Percentiles rank a stretch among this genome's conserved stretches.
Conservation (phyloP, 1,139 yeast species). For the Geotrichum armillariae region DNA sequence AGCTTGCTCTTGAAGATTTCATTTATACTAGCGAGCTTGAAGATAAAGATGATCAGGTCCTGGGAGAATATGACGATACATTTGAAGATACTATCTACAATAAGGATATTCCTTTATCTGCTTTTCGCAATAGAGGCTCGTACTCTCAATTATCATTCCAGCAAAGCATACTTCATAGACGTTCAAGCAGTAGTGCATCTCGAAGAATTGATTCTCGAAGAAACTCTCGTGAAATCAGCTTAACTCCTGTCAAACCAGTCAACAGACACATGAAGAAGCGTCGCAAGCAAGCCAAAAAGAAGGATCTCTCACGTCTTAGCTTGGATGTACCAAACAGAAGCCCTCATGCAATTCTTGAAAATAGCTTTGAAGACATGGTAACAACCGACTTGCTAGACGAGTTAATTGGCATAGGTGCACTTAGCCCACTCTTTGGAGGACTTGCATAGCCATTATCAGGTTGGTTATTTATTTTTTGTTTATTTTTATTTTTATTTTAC, state of each 20-base stretch:
- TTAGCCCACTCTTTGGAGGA: slow-evolving; percentile 39
- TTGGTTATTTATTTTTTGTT: not conserved
- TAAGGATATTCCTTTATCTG: slow-evolving; percentile 77
- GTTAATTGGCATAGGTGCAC: slow-evolving; percentile 39
- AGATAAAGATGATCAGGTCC: slow-evolving; percentile 55
- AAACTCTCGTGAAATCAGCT: slow-evolving; percentile 6
- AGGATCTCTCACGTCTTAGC: not conserved
- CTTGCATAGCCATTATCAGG: not conserved
- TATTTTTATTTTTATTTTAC: too few species aligned
- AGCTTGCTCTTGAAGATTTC: slow-evolving; percentile 79
- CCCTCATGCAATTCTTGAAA: not conserved
- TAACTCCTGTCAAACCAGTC: slow-evolving; percentile 14
- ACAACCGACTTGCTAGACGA: slow-evolving; percentile 38
- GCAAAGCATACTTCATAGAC: slow-evolving; percentile 11
- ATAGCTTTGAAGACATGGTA: not conserved
- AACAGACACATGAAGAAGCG: slow-evolving; percentile 14
- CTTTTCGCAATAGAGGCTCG: slow-evolving; percentile 45
- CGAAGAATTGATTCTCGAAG: not conserved
- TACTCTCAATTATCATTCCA: slow-evolving; percentile 13
- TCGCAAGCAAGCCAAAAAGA: slow-evolving; percentile 10
- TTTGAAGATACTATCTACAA: slow-evolving; percentile 33
- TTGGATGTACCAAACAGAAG: not conserved
- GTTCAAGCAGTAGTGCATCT: not conserved
- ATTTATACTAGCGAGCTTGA: slow-evolving; percentile 87
- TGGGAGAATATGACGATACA: not conserved